Percentiles rank a stretch among this genome's conserved stretches.
Evolutionary conservation across 164 flowering plant species (phyloP).

Genomic region (Magnolia kwangsiensis): DNA sequence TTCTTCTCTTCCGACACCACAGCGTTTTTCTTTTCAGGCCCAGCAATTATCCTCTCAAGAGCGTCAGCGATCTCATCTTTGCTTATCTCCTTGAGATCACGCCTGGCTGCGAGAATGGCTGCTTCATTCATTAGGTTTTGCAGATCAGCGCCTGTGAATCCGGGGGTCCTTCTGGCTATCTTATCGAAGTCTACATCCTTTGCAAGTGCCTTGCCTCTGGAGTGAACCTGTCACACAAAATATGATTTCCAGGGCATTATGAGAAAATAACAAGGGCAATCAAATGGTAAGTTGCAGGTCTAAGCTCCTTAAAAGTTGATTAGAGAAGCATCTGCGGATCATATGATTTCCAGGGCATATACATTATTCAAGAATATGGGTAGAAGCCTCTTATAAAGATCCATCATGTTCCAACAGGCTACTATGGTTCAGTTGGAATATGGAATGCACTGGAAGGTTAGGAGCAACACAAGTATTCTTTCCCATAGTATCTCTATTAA

Average conservation of each 20-base stretch:
- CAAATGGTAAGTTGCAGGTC: neutral
- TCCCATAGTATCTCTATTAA: too few species aligned
- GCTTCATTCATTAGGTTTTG: slow-evolving; percentile 98
- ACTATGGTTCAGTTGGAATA: too few species aligned
- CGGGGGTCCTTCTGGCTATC: slow-evolving; percentile 92
- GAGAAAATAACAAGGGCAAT: neutral
- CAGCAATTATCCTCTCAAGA: slow-evolving; percentile 90
- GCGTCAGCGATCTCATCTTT: slow-evolving; percentile 94
- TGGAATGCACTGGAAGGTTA: too few species aligned
- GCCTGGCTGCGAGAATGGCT: slow-evolving; percentile 94
- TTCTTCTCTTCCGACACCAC: slow-evolving; percentile 94
- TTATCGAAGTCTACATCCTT: slow-evolving; percentile 93
- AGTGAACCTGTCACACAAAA: slow-evolving; percentile 61
- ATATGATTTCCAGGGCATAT: neutral
- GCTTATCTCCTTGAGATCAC: slow-evolving; percentile 89
- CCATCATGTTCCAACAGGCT: neutral
- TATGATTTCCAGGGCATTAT: too few species aligned
- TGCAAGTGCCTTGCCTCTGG: slow-evolving; percentile 89
- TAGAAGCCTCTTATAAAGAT: neutral
- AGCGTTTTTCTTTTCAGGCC: slow-evolving; percentile 99
- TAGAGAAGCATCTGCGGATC: neutral
- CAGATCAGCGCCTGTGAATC: slow-evolving; percentile 93
- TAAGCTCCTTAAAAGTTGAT: neutral
- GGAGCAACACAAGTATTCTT: too few species aligned
- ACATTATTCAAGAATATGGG: neutral